phyloP scores from a whole-genome alignment of 208 protist genomes.

The Porcisia deanei region DNA sequence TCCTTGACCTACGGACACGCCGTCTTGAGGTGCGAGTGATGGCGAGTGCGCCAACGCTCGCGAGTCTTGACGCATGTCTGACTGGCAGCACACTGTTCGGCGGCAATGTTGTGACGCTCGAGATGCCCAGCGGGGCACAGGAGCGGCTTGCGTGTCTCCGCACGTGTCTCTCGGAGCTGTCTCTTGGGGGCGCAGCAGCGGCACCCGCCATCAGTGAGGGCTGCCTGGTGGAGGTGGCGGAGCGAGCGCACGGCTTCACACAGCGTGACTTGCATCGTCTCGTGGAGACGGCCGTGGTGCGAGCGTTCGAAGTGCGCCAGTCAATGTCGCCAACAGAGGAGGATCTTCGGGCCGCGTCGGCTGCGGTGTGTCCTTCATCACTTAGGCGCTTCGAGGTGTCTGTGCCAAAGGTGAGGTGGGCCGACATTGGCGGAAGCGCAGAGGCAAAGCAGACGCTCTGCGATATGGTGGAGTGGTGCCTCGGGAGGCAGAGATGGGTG shows the following conservation, averaged over 20 bases:
- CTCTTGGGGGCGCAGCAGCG: not conserved
- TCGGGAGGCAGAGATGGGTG: slow-evolving; percentile 89
- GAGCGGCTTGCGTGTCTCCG: slow-evolving; percentile 34
- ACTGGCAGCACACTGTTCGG: slow-evolving; percentile 23
- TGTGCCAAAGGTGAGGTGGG: slow-evolving; percentile 91
- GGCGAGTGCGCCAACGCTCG: slow-evolving; percentile 34
- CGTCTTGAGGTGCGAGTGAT: slow-evolving; percentile 35
- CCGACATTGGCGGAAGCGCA: slow-evolving; percentile 95
- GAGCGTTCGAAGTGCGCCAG: slow-evolving; percentile 33
- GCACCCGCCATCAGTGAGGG: slow-evolving; percentile 7
- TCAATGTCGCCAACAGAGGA: slow-evolving; percentile 17
- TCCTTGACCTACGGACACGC: slow-evolving; percentile 31
- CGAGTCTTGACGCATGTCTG: slow-evolving; percentile 35
- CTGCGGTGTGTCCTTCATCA: slow-evolving; percentile 52
- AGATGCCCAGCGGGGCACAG: slow-evolving; percentile 19
- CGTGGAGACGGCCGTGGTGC: slow-evolving; percentile 37
- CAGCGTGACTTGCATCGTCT: slow-evolving; percentile 59
- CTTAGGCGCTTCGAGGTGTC: slow-evolving; percentile 72
- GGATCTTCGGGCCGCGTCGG: slow-evolving; percentile 32
- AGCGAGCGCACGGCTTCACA: slow-evolving; percentile 55
- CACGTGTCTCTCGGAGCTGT: slow-evolving; percentile 18
- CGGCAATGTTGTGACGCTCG: slow-evolving; percentile 20
- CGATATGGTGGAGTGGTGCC: slow-evolving; percentile 90
- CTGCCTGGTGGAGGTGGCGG: slow-evolving; percentile 34
- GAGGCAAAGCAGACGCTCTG: slow-evolving; percentile 89